Evolutionary conservation across 352 stramenopile genomes (phyloP), one percentile per base, ranked within the genome.

Genomic region (Saprolegnia diclina): DNA sequence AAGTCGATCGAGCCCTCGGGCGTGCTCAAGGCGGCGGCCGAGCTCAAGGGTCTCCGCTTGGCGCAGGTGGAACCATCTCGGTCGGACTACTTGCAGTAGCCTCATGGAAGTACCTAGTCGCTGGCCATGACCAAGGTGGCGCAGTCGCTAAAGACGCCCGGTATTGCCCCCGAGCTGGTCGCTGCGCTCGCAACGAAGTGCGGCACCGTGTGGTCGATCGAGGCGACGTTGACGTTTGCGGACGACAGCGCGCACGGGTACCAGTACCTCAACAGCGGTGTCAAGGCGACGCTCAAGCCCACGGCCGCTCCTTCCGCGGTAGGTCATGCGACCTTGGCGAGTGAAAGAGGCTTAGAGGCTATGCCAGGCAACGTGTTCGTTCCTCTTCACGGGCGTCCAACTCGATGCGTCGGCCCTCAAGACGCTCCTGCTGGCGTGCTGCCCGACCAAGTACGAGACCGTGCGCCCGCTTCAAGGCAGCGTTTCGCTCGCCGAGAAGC

Each of bases 401-500:
- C 53, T 92, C 18, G 68, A 85, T 22, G 57, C 71, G 0, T 45
- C 72, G 5, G 86, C 83, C 55, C 56, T 92, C n/a, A 73, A 72
- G 6, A 71, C 80, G 9, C 71, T 90, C 29, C 65, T 92, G 56
- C 74, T 89, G 9, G 75, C 77, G 16, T 92, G 82, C 61, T 92
- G 87, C 40, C 40, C 75, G 52, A 76, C 76, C 59, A 70, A 75
- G 4, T 77, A 91, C 46, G 66, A 68, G 0, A 72, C 71, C 0
- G 67, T 82, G 0, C 72, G 75, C 29, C 74, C 85, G 37, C 32
- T 88, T 46, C 73, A 73, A 19, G 82, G 64, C 14, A 82, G 82
- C 0, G 69, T 92, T 2, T 83, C 67, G 13, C 37, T 84, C 0
- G 76, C 85, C 14, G 84, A 91, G 46, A 92, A 92, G 61, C 80